Evolutionary conservation across 1,139 yeast genomes (phyloP).

Genomic region (Kazachstania sp.): DNA sequence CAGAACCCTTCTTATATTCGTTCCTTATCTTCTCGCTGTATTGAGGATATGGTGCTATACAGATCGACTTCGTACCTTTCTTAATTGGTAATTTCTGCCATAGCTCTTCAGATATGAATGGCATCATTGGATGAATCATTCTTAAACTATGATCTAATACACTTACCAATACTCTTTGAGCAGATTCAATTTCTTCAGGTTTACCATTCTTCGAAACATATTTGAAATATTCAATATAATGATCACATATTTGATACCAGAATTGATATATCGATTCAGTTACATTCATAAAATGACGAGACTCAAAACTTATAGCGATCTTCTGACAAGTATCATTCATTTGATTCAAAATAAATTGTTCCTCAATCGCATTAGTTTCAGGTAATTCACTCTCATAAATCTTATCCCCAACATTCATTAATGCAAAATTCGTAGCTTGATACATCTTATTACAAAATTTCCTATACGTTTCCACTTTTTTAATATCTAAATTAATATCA

Average conservation of each 20-base stretch:
- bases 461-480: slow-evolving; percentile 96
- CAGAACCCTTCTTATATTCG: slow-evolving; percentile 47
- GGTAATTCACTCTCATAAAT: slow-evolving; percentile 52
- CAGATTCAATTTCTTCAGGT: slow-evolving; percentile 68
- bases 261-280: slow-evolving; percentile 79
- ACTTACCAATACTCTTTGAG: slow-evolving; percentile 83
- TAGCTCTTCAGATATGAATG: slow-evolving; percentile 90
- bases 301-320: slow-evolving; percentile 58
- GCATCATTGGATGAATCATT: slow-evolving; percentile 96
- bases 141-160: slow-evolving; percentile 86
- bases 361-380: slow-evolving; percentile 73
- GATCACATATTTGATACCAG: slow-evolving; percentile 95
- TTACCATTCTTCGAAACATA: slow-evolving; percentile 81
- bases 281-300: slow-evolving; percentile 78
- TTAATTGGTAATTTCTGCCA: slow-evolving; percentile 49
- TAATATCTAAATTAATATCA: slow-evolving; percentile 89
- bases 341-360: slow-evolving; percentile 89
- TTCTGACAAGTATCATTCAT: slow-evolving; percentile 57
- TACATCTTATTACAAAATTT: slow-evolving; percentile 98
- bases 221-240: slow-evolving; percentile 94
- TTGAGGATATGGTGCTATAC: slow-evolving; percentile 2
- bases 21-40: slow-evolving; percentile 46
- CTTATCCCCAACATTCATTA: slow-evolving; percentile 51
- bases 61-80: background rate
- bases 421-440: slow-evolving; percentile 94